Base-by-base conservation (phyloP, 768 basidiomycete species). In the Collybia sordida region DNA sequence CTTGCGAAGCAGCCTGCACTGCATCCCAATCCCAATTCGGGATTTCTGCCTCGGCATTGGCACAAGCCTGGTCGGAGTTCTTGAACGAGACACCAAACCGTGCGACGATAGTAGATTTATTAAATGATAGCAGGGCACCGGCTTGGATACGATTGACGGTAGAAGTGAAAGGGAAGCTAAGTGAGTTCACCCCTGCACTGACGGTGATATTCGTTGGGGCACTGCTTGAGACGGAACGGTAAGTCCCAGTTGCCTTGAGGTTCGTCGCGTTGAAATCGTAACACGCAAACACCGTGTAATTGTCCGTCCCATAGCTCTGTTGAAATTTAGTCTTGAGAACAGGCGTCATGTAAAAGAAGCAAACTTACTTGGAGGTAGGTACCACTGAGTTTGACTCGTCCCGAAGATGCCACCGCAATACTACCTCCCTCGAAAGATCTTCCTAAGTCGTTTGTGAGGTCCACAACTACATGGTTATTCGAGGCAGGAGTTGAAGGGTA, bases 61-160 rank as follows among this genome's bases (percentile, higher is more conserved):
- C 56, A 56, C 82, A 85, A 1, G 82, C 83, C 56, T 81, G 79
- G 11, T 71, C 72, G 6, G 72, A 50, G 36, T 74, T 77, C 15
- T 71, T 68, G 66, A 82, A 80, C 2, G 83, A 84, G 11, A 84
- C 69, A 17, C 83, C 82, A 36, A 83, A 82, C 6, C 82, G 75
- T 25, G 82, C 75, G 37, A 68, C 72, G 31, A 83, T 65, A 5
- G 60, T 59, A 14, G 59, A 59, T 3, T 68, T 53, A 22, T 66
- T 64, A 62, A 79, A 75, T 1, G 65, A 64, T 8, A 79, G 56
- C n/a, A 78, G 59, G 7, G 68, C 75, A 5, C 77, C 78, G 8
- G 77, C 75, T 61, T 79, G 74, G 19, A 68, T 66, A 1, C 65
- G 64, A 3, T 69, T 70, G 11, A 72, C 70, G 24, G 52, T 65